Percentiles rank a stretch among this genome's conserved stretches.
These are phyloP conservation scores for Tubosaeta brunneosetosa DNA, from an alignment of 768 basidiomycete genomes.

Conservation along the genomic window DNA sequence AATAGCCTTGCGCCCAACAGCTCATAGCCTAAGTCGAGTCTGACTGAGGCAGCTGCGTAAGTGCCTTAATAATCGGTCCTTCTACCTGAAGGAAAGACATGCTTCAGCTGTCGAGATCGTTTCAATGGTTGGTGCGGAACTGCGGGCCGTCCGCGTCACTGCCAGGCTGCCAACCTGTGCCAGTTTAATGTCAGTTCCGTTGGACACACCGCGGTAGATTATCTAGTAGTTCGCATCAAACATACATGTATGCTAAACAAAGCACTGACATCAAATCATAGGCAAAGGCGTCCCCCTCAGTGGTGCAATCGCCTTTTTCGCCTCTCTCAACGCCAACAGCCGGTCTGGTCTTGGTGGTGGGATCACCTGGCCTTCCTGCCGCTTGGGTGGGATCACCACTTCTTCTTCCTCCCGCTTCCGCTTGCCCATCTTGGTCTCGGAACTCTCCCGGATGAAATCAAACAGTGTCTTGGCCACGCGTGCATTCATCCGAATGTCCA, in stretches of 20 bases:
- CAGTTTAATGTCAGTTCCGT: too few relatives aligned
- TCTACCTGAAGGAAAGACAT: too few relatives aligned
- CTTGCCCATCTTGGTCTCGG: slow-evolving; percentile 7
- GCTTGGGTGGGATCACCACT: neutral
- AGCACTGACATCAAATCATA: neutral
- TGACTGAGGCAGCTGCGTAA: too few relatives aligned
- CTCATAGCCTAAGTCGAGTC: too few relatives aligned
- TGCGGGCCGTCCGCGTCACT: too few relatives aligned
- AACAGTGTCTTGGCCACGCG: slow-evolving; percentile 54
- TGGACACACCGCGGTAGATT: too few relatives aligned
- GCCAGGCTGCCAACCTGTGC: too few relatives aligned
- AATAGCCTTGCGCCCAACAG: too few relatives aligned
- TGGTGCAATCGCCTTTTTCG: slow-evolving; percentile 16
- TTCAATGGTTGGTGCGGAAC: too few relatives aligned
- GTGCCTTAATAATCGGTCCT: too few relatives aligned
- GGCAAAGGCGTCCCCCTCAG: slow-evolving; percentile 7
- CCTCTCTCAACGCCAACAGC: slow-evolving; percentile 11
- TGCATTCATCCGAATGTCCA: slow-evolving; percentile 63
- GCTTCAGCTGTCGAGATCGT: too few relatives aligned
- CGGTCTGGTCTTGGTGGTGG: slow-evolving; percentile 22
- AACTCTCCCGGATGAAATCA: slow-evolving; percentile 40
- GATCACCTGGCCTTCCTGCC: slow-evolving; percentile 1
- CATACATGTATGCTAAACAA: neutral
- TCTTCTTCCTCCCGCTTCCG: slow-evolving; percentile 27
- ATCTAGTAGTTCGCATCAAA: too few relatives aligned